Percentiles rank a stretch among this genome's conserved stretches.
These are phyloP conservation scores for Gnaphalium uliginosum DNA, from an alignment of 129 eudicot genomes.

Conservation along the genomic window DNA sequence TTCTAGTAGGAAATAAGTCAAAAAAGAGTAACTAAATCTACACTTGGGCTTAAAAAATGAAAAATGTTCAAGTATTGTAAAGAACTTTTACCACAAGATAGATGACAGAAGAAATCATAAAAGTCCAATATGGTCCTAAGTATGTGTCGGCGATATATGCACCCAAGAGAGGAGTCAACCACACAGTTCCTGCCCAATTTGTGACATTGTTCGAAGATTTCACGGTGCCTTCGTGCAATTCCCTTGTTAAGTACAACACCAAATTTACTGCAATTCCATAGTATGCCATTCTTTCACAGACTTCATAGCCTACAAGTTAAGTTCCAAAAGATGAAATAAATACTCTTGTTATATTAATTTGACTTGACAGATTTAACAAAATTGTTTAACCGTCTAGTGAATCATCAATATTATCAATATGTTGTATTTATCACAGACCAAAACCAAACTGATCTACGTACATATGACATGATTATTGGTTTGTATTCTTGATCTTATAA, in stretches of 20 bases:
- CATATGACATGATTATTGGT: too few species aligned
- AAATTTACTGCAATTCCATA: slow-evolving; percentile 59
- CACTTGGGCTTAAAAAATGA: too few species aligned
- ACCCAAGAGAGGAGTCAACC: slow-evolving; percentile 56
- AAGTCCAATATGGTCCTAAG: slow-evolving; percentile 62
- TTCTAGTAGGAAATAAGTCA: too few species aligned
- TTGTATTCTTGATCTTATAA: too few species aligned
- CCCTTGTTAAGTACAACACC: slow-evolving; percentile 43
- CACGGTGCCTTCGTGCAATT: slow-evolving; percentile 63
- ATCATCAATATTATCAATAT: too few species aligned
- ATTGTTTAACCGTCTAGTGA: too few species aligned
- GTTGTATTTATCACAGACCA: too few species aligned
- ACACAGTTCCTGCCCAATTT: slow-evolving; percentile 62
- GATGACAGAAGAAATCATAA: slow-evolving; percentile 42
- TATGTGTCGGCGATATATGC: slow-evolving; percentile 57
- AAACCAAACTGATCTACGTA: too few species aligned
- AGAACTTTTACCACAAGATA: slow-evolving; percentile 36
- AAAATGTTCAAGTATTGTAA: too few species aligned
- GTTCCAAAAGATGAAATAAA: neutral
- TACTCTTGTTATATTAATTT: neutral
- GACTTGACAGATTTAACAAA: too few species aligned
- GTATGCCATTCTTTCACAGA: slow-evolving; percentile 60
- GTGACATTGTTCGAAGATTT: slow-evolving; percentile 62
- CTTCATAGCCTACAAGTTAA: slow-evolving; percentile 47
- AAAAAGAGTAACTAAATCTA: too few species aligned